These are phyloP conservation scores for Symbiodinium natans DNA, from an alignment of 73 alveolate genomes.

Conservation along the genomic window DNA sequence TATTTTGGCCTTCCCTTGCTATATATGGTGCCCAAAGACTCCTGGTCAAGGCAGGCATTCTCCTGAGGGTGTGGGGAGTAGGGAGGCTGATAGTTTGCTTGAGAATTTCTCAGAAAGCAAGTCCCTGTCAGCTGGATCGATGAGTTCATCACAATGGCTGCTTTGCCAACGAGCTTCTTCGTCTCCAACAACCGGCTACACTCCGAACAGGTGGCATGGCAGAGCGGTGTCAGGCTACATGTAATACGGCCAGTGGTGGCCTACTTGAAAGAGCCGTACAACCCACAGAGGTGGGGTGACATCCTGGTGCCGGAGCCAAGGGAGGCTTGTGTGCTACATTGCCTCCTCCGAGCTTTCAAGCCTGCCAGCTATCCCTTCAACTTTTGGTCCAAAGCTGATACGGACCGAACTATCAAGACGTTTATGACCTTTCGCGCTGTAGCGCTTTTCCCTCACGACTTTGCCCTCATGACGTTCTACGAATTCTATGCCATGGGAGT, in stretches of 20 bases:
- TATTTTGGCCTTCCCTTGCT: constrained; percentile 82
- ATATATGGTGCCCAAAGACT: constrained; percentile 56
- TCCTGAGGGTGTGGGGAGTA: not conserved
- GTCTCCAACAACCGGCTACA: constrained; percentile 72
- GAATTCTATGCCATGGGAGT: constrained; percentile 73
- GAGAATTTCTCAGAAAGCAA: not conserved
- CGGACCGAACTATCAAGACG: constrained; percentile 30
- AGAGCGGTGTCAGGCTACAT: constrained; percentile 42
- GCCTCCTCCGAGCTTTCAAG: constrained; percentile 46
- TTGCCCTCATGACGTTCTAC: constrained; percentile 78
- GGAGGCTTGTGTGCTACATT: constrained; percentile 68
- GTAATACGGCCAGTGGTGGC: constrained; percentile 67
- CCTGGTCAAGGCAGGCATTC: not conserved
- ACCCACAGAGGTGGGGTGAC: constrained; percentile 26
- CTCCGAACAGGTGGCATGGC: constrained; percentile 67
- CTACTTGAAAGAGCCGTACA: constrained; percentile 15
- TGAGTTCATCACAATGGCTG: constrained; percentile 20
- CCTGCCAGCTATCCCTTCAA: constrained; percentile 49
- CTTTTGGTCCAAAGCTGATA: constrained; percentile 47
- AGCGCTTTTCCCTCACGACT: constrained; percentile 73
- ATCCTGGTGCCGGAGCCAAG: constrained; percentile 76
- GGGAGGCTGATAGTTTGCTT: not conserved
- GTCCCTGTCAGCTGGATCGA: constrained; percentile 39
- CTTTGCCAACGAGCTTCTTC: constrained; percentile 45
- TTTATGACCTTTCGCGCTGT: constrained; percentile 27